Evolutionary conservation across 495 filamentous ascomycete species (phyloP), one percentile per base, ranked within the genome.

Genomic region (Parathielavia hyrcaniae): DNA sequence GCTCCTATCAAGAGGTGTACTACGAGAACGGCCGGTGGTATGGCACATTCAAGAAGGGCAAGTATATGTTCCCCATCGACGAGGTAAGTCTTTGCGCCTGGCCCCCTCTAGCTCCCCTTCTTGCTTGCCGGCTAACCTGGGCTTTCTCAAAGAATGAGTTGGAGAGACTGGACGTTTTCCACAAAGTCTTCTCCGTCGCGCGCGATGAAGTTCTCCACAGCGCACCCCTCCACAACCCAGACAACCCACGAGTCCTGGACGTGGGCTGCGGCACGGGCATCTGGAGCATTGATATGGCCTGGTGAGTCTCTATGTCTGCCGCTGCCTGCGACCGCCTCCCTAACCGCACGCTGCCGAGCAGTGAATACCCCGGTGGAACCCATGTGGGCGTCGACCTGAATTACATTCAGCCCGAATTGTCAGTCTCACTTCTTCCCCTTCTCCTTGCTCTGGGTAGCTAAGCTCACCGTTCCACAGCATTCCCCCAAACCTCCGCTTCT

Each of bases 191-290:
- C 66, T 63, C 81, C 12, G 82, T 88, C 7, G 85, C 84, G 19
- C 84, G 89, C 68, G 57, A 76, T 55, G 75, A 85, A 61, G 70
- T 76, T 61, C 71, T 84, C 19, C 77, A 84, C 58, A 71, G 61
- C 43, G 77, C 80, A 23, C 80, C 86, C 1, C 76, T 90, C 12
- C 50, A 58, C 10, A 59, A 62, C 26, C 30, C 40, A 11, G 60
- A 60, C 36, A 45, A 46, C 32, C 71, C 74, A 7, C 71, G 81
- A 22, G 84, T 95, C 40, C 73, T 97, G 22, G 91, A 97, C 68
- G 68, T 96, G 48, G 91, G 91, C 26, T 89, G 86, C 60, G 91
- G 91, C 12, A 95, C 91, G 0, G 91, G 91, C 6, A 92, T 96
- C 48, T 96, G 91, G 91, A 80, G 83, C 20, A 91, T 95, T 64